A percentile compares a stretch with the other conserved stretches of the same genome.
Evolutionary conservation across 768 basidiomycete genomes (phyloP).

Genomic region (Tremella mesenterica): DNA sequence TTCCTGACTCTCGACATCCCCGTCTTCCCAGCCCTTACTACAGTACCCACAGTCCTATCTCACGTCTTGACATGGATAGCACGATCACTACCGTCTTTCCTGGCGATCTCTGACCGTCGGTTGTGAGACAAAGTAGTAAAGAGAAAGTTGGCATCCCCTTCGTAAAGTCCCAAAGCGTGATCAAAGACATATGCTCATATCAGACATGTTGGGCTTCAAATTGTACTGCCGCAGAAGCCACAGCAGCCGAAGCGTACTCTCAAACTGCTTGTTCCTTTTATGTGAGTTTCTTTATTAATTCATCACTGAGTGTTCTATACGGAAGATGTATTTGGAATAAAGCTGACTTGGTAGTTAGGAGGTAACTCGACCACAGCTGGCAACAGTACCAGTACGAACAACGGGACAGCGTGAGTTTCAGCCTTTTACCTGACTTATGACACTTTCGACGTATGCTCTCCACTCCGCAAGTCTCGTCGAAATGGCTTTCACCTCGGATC

Average conservation of each 20-base stretch:
- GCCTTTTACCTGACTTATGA: neutral
- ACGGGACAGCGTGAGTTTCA: neutral
- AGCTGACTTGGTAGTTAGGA: too few relatives aligned
- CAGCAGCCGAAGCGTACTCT: conserved; percentile 16
- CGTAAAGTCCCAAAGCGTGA: neutral
- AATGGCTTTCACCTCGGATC: too few relatives aligned
- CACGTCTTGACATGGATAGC: neutral
- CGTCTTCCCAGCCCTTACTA: neutral
- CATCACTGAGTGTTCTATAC: too few relatives aligned
- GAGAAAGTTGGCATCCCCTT: neutral
- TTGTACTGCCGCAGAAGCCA: conserved; percentile 12
- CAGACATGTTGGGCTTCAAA: conserved; percentile 17
- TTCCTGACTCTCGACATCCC: neutral
- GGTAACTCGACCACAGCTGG: too few relatives aligned
- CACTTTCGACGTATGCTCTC: too few relatives aligned
- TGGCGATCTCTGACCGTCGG: neutral
- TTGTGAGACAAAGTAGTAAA: too few relatives aligned
- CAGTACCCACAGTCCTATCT: neutral
- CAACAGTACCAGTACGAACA: neutral
- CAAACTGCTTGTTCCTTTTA: conserved; percentile 12
- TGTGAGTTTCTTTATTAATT: conserved; percentile 7
- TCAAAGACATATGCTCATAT: too few relatives aligned
- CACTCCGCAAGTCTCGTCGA: too few relatives aligned
- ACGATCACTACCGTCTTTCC: neutral
- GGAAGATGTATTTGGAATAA: too few relatives aligned